Percentiles rank a stretch among this genome's conserved stretches.
These are phyloP conservation scores for Ogataea paraovalis DNA, from an alignment of 805 yeast genomes.

Conservation along the genomic window DNA sequence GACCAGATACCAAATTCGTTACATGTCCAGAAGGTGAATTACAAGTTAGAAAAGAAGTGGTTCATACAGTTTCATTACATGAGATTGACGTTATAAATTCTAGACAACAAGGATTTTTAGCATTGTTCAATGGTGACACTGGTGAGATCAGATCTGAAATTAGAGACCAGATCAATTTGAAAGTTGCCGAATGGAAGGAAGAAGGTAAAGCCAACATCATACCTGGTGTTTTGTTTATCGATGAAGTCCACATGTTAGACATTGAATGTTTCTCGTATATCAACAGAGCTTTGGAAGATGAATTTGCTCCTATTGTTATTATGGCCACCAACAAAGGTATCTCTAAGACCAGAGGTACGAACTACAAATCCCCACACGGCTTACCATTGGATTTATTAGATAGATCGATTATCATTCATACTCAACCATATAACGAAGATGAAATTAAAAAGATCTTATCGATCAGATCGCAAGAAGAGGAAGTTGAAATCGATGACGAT, in stretches of 20 bases:
- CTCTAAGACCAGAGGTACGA: constrained; percentile 88
- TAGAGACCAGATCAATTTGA: constrained; percentile 47
- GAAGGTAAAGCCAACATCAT: constrained; percentile 97
- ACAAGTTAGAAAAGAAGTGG: constrained; percentile 95
- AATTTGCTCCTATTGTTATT: constrained; percentile 91
- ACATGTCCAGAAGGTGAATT: constrained; percentile 99
- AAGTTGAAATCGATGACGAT: constrained; percentile 56
- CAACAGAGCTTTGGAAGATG: constrained; percentile 87
- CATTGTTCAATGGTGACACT: constrained; percentile 69
- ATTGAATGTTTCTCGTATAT: constrained; percentile 93
- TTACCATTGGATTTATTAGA: constrained; percentile 94
- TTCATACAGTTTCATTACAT: constrained; percentile 94
- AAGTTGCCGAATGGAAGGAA: constrained; percentile 94
- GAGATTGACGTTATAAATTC: constrained; percentile 97
- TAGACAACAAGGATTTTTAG: constrained; percentile 71
- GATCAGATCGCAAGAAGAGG: constrained; percentile 78
- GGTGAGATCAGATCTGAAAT: constrained; percentile 93
- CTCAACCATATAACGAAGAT: constrained; percentile 79
- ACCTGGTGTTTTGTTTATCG: constrained; percentile 96
- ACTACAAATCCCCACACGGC: constrained; percentile 91
- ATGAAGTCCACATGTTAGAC: constrained; percentile 98
- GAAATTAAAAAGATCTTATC: constrained; percentile 81
- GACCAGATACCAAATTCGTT: constrained; percentile 83
- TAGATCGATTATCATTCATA: constrained; percentile 85
- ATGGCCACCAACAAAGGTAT: constrained; percentile 95